Evolutionary conservation across 306 rosid species (phyloP).

Genomic region (Glycine latifolia): DNA sequence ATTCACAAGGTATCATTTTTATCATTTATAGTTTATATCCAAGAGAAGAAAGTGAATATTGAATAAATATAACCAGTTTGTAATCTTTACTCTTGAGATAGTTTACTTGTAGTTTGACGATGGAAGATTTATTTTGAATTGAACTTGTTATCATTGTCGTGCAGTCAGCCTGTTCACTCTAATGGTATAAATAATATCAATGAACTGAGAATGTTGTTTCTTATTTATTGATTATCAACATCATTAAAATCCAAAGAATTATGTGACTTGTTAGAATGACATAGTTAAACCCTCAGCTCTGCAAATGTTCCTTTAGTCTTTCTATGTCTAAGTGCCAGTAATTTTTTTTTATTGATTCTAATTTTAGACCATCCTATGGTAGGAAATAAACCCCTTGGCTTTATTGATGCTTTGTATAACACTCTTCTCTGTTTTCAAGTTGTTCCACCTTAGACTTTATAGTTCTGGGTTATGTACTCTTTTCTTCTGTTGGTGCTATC

Average conservation of each 20-base stretch:
- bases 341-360: constrained; percentile 33
- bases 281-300: constrained; percentile 4
- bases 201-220: constrained; percentile 11
- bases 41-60: constrained; percentile 25
- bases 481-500: constrained; percentile 38
- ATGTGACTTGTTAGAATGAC: constrained; percentile 29
- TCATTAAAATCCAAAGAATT: constrained; percentile 32
- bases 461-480: constrained; percentile 29
- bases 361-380: constrained; percentile 7
- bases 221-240: background rate
- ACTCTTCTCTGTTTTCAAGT: constrained; percentile 40
- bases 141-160: constrained; percentile 12
- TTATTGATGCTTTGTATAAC: constrained; percentile 31
- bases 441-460: constrained; percentile 27
- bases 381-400: constrained; percentile 19
- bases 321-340: background rate
- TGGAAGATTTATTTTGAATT: constrained; percentile 29
- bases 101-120: constrained; percentile 21
- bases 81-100: constrained; percentile 34
- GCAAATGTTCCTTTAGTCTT: constrained; percentile 5
- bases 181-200: constrained; percentile 1
- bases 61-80: constrained; percentile 41
- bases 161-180: constrained; percentile 18
- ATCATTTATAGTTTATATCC: constrained; percentile 9
- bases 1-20: constrained; percentile 80